Evolutionary conservation across 83 land plant species (phyloP).

Genomic region (Thuja plicata): DNA sequence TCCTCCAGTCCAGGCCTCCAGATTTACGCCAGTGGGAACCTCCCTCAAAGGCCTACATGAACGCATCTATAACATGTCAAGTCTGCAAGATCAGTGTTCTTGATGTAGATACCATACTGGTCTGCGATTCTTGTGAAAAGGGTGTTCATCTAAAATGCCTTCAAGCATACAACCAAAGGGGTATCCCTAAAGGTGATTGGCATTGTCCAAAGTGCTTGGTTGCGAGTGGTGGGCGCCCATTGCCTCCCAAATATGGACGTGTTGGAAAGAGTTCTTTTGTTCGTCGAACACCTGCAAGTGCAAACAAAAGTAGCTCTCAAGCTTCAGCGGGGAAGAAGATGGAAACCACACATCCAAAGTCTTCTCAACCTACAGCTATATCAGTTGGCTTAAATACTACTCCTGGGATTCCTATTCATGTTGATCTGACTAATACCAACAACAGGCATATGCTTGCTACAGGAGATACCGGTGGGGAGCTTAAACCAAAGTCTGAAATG

Average conservation of each 20-base stretch:
- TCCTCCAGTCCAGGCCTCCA: conserved; percentile 43
- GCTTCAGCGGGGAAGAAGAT: conserved; percentile 28
- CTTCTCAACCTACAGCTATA: conserved; percentile 22
- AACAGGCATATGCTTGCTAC: neutral
- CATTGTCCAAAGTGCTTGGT: conserved; percentile 70
- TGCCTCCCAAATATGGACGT: conserved; percentile 84
- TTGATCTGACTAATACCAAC: neutral
- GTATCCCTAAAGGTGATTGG: conserved; percentile 83
- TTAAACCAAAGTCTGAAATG: neutral
- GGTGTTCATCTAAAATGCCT: conserved; percentile 73
- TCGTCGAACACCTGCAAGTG: conserved; percentile 18
- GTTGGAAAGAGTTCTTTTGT: conserved; percentile 40
- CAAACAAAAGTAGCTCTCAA: conserved; percentile 14
- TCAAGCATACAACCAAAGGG: conserved; percentile 44
- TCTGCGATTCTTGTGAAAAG: conserved; percentile 90
- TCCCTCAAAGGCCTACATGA: conserved; percentile 70
- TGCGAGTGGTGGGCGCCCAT: conserved; percentile 50
- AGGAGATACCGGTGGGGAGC: conserved; percentile 1
- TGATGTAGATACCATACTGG: conserved; percentile 53
- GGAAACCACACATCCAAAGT: conserved; percentile 16
- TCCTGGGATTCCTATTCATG: conserved; percentile 5
- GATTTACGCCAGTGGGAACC: conserved; percentile 46
- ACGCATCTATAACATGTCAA: conserved; percentile 49
- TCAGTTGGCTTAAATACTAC: conserved; percentile 21
- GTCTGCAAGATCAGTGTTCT: conserved; percentile 51